Percentiles rank a stretch among this genome's conserved stretches.
Conservation (phyloP, 306 rosid genomes). For the Prinsepia uniflora region DNA sequence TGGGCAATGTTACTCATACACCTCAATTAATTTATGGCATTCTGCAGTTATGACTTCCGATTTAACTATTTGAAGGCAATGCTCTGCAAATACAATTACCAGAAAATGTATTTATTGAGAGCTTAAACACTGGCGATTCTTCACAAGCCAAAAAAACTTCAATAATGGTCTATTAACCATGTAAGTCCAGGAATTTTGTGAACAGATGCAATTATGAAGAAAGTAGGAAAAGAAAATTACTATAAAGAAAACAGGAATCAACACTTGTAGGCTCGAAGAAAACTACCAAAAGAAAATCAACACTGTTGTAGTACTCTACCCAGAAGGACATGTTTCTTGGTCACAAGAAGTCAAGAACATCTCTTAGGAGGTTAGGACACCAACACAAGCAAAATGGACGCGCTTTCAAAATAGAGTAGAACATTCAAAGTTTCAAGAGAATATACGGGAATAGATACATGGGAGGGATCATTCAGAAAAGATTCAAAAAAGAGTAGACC, state of each 20-base stretch:
- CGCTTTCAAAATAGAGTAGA: background rate
- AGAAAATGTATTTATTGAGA: background rate
- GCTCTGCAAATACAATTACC: slow-evolving; percentile 47
- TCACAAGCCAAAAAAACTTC: slow-evolving; percentile 8
- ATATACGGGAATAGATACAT: no score
- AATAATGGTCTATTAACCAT: background rate
- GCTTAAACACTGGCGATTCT: background rate
- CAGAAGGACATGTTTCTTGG: background rate
- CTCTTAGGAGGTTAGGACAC: background rate
- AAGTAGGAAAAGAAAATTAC: background rate
- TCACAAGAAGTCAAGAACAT: no score
- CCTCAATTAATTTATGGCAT: no score
- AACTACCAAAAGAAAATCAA: background rate
- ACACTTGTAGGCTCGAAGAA: background rate
- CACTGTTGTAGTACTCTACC: background rate
- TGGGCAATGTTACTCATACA: slow-evolving; percentile 93
- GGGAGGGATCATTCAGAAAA: no score
- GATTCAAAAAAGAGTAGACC: no score
- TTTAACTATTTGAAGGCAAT: no score
- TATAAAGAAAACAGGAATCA: background rate
- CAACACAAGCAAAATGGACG: background rate
- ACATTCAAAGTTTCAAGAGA: no score
- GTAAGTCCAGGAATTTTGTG: background rate
- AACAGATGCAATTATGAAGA: background rate
- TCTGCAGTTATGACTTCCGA: no score